phyloP scores from a whole-genome alignment of 2,329 filamentous ascomycete species.

The Ophiostoma australiae region DNA sequence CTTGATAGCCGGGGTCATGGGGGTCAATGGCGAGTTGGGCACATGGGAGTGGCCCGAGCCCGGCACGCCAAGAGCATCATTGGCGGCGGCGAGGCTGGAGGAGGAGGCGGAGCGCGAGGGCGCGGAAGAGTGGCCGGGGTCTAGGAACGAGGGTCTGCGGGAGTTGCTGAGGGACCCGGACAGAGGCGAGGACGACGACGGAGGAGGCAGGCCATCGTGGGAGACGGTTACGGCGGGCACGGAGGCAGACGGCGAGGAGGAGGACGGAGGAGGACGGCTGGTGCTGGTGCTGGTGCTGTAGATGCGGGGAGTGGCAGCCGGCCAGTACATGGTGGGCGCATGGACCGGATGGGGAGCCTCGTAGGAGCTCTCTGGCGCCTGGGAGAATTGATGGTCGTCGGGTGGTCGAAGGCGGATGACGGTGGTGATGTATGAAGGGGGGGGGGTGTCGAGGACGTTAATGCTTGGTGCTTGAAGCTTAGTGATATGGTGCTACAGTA shows the following conservation, averaged over 20 bases:
- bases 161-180: background rate
- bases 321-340: slow-evolving; percentile 74
- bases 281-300: slow-evolving; percentile 73
- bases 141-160: slow-evolving; percentile 25
- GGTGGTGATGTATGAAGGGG: background rate
- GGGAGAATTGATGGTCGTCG: slow-evolving; percentile 12
- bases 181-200: slow-evolving; percentile 26
- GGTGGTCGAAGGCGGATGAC: background rate
- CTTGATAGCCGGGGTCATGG: slow-evolving; percentile 53
- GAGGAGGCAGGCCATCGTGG: slow-evolving; percentile 54
- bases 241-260: slow-evolving; percentile 26
- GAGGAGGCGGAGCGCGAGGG: slow-evolving; percentile 20
- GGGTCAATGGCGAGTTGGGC: slow-evolving; percentile 49
- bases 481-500: background rate
- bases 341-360: slow-evolving; percentile 31
- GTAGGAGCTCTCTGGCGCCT: slow-evolving; percentile 34
- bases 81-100: slow-evolving; percentile 28
- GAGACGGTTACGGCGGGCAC: slow-evolving; percentile 49
- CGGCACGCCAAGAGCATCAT: slow-evolving; percentile 38
- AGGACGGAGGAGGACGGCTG: slow-evolving; percentile 51
- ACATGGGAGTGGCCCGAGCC: slow-evolving; percentile 35
- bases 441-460: slow-evolving; percentile 5
- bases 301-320: slow-evolving; percentile 75
- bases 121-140: slow-evolving; percentile 19
- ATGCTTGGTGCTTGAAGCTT: background rate